phyloP scores from a whole-genome alignment of 768 basidiomycete genomes.

The Lactarius quietus region DNA sequence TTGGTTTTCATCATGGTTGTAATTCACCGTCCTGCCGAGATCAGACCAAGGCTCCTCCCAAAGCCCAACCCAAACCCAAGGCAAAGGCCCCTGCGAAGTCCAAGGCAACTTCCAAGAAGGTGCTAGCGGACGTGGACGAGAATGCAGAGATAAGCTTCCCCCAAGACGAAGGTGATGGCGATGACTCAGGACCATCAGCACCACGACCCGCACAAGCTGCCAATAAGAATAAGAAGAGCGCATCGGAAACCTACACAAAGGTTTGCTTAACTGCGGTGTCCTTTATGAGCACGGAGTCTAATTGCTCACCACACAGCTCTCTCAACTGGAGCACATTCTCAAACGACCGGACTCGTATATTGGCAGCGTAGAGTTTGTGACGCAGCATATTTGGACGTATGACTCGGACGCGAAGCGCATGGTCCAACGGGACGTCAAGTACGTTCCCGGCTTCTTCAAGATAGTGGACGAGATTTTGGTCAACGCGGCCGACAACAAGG shows the following conservation, averaged over 20 bases:
- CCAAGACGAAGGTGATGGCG: constrained; percentile 42
- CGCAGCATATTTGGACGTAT: constrained; percentile 91
- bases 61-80: constrained; percentile 43
- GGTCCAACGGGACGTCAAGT: constrained; percentile 77
- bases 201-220: constrained; percentile 32
- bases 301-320: constrained; percentile 52
- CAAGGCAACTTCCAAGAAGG: constrained; percentile 58
- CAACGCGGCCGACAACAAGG: constrained; percentile 99
- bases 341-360: constrained; percentile 95
- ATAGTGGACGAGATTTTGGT: constrained; percentile 99
- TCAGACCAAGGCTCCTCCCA: constrained; percentile 45
- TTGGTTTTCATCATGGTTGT: constrained; percentile 22
- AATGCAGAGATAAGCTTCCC: constrained; percentile 51
- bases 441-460: constrained; percentile 98
- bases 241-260: constrained; percentile 89
- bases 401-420: constrained; percentile 82
- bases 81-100: constrained; percentile 46
- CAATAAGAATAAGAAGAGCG: constrained; percentile 76
- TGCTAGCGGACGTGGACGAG: constrained; percentile 59
- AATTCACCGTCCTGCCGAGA: constrained; percentile 25
- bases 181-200: constrained; percentile 33
- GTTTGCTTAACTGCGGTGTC: constrained; percentile 36
- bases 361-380: constrained; percentile 88
- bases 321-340: constrained; percentile 92
- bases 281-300: not conserved